Conservation (phyloP, 768 basidiomycete genomes). For the Mycena epipterygia region DNA sequence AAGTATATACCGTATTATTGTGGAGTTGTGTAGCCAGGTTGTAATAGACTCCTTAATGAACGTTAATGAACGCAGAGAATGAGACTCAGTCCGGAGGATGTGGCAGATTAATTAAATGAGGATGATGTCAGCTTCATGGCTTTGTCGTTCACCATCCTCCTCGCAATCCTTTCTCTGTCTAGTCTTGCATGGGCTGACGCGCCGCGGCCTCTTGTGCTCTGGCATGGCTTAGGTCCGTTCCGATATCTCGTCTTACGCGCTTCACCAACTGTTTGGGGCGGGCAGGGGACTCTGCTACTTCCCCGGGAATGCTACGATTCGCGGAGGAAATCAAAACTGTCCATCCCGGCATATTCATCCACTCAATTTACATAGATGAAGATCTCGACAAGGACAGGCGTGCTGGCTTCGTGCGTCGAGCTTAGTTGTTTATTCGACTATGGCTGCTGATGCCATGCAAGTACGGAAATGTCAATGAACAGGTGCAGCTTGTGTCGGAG, state of each 20-base stretch:
- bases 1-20: constrained; percentile 48
- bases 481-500: constrained; percentile 72
- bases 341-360: constrained; percentile 83
- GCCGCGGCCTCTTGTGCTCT: constrained; percentile 74
- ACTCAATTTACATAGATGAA: constrained; percentile 77
- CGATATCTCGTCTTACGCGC: background rate
- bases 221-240: constrained; percentile 73
- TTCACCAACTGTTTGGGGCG: constrained; percentile 8
- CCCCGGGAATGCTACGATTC: constrained; percentile 81
- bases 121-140: constrained; percentile 5
- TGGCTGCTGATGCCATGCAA: constrained; percentile 46
- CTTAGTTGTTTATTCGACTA: background rate
- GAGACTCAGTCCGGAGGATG: too few species aligned
- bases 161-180: background rate
- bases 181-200: constrained; percentile 3
- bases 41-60: constrained; percentile 2
- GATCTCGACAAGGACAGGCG: constrained; percentile 73
- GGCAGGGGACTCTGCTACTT: constrained; percentile 80
- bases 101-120: background rate
- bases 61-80: constrained; percentile 4
- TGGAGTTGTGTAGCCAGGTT: constrained; percentile 13
- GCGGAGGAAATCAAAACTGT: constrained; percentile 67
- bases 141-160: background rate
- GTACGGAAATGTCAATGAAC: constrained; percentile 86
- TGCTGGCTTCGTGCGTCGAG: constrained; percentile 77